Evolutionary conservation across 352 stramenopile genomes (phyloP).

Genomic region (Globisporangium paroecandrum): DNA sequence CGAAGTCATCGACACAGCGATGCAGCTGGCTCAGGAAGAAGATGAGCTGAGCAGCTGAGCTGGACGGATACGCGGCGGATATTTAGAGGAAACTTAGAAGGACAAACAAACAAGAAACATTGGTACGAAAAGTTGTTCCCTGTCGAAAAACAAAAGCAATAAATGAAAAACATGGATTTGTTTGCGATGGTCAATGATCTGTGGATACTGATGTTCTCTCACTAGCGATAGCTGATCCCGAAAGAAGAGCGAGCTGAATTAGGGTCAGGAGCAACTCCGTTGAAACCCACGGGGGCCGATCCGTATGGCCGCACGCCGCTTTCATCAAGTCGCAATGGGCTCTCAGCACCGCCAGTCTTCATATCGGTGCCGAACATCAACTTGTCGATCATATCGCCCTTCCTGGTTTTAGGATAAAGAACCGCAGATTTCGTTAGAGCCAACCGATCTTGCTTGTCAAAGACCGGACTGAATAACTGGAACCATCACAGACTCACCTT

Average conservation of each 20-base stretch:
- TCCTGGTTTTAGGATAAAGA: not conserved
- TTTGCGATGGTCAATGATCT: not conserved
- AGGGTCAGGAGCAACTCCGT: not conserved
- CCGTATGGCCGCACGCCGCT: not conserved
- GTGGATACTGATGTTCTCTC: not conserved
- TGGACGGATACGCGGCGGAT: not conserved
- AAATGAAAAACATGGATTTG: not conserved
- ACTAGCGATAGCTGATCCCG: not conserved
- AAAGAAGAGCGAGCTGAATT: not conserved
- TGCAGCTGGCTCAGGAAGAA: constrained; percentile 61
- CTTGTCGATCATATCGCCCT: not conserved
- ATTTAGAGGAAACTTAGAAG: not conserved
- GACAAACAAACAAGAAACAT: not conserved
- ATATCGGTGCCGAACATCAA: not conserved
- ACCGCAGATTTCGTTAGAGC: not conserved
- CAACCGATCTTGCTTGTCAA: not conserved
- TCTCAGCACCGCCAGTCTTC: not conserved
- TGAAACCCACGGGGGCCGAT: not conserved
- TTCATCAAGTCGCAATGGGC: not conserved
- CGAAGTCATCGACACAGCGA: constrained; percentile 50
- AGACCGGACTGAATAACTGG: too few species aligned
- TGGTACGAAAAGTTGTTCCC: not conserved
- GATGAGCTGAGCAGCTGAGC: constrained; percentile 35
- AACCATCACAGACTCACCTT: too few species aligned
- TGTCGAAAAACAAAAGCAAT: not conserved